Percentiles rank a stretch among this genome's conserved stretches.
Evolutionary conservation across 2,329 filamentous ascomycete species (phyloP).

Genomic region (Leptodontidium sp.): DNA sequence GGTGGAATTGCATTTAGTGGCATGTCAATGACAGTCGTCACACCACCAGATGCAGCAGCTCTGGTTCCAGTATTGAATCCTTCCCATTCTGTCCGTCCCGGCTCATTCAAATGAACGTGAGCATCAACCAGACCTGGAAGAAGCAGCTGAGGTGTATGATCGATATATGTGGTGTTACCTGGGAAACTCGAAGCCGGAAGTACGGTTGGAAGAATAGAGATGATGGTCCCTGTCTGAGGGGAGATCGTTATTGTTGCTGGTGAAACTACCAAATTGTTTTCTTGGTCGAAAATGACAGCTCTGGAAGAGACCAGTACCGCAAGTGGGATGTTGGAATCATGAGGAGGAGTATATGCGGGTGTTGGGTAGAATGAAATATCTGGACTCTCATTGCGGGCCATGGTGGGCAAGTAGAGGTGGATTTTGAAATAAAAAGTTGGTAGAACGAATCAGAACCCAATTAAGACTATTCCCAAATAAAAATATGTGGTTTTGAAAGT

Average conservation of each 20-base stretch:
- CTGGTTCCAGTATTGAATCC: slow-evolving; percentile 95
- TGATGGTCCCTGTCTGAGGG: slow-evolving; percentile 81
- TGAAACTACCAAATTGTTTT: slow-evolving; percentile 69
- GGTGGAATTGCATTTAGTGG: slow-evolving; percentile 96
- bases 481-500: slow-evolving; percentile 15
- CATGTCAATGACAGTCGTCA: slow-evolving; percentile 98
- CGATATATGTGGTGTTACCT: slow-evolving; percentile 73
- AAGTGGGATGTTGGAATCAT: slow-evolving; percentile 55
- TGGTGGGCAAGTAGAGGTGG: slow-evolving; percentile 27
- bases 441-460: slow-evolving; percentile 7
- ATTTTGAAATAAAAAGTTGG: slow-evolving; percentile 29
- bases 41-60: slow-evolving; percentile 92
- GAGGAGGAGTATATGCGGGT: slow-evolving; percentile 44
- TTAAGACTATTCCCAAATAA: slow-evolving; percentile 13
- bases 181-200: slow-evolving; percentile 82
- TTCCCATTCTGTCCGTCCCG: slow-evolving; percentile 97
- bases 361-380: slow-evolving; percentile 40
- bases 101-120: slow-evolving; percentile 97
- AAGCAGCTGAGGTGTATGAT: slow-evolving; percentile 85
- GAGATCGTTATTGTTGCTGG: slow-evolving; percentile 87
- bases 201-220: slow-evolving; percentile 75
- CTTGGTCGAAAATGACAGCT: slow-evolving; percentile 77
- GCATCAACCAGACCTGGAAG: slow-evolving; percentile 94
- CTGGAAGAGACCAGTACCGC: slow-evolving; percentile 85
- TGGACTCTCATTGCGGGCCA: slow-evolving; percentile 31